A percentile compares a stretch with the other conserved stretches of the same genome.
phyloP scores from a whole-genome alignment of 208 protist species.

The Cochliopodium minus region DNA sequence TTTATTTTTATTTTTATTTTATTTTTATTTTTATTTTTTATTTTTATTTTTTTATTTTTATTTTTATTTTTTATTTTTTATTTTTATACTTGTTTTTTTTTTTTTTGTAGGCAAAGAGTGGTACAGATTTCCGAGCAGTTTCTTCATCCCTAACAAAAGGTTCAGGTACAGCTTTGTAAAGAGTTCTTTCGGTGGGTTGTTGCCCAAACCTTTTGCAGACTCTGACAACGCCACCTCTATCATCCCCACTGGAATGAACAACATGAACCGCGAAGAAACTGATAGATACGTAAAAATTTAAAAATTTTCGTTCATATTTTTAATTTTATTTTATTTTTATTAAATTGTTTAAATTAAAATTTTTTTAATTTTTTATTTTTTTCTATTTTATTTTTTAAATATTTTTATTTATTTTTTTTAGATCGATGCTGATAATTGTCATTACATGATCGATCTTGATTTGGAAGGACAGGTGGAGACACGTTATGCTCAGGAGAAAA shows the following conservation, averaged over 20 bases:
- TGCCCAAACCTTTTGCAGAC: conserved; percentile 29
- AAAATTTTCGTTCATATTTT: too few relatives aligned
- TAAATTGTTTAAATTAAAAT: too few relatives aligned
- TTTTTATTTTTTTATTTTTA: too few relatives aligned
- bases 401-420: too few relatives aligned
- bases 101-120: conserved; percentile 76
- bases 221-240: conserved; percentile 13
- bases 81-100: conserved; percentile 18
- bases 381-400: too few relatives aligned
- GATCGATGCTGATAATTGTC: neutral
- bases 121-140: conserved; percentile 72
- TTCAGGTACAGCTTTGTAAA: conserved; percentile 19
- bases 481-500: neutral
- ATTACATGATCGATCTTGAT: conserved; percentile 3
- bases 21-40: too few relatives aligned
- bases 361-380: too few relatives aligned
- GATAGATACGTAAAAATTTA: conserved; percentile 22
- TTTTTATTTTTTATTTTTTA: too few relatives aligned
- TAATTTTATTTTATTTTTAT: too few relatives aligned
- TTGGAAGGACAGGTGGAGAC: neutral
- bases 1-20: too few relatives aligned
- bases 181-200: conserved; percentile 29
- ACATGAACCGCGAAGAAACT: conserved; percentile 35
- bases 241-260: conserved; percentile 35
- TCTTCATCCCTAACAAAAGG: conserved; percentile 49